Percentiles rank a stretch among this genome's conserved stretches.
Conservation (phyloP, 441 rosid genomes). For the Capsella rubella region DNA sequence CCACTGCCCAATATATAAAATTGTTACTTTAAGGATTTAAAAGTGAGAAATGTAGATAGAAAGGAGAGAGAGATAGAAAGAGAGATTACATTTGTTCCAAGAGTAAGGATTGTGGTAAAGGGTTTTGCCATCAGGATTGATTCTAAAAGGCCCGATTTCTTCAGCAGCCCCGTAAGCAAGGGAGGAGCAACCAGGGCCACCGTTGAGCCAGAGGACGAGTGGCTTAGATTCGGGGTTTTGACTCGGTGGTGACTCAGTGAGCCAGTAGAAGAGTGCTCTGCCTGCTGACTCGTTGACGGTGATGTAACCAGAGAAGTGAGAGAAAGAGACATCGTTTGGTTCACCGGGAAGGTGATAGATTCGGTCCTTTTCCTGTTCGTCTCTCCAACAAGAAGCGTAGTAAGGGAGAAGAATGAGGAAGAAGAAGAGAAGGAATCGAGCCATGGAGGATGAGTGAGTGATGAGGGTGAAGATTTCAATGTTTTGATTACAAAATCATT, state of each 20-base stretch:
- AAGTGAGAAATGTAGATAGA: not conserved
- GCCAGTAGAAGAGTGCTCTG: constrained; percentile 94
- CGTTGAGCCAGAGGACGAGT: constrained; percentile 93
- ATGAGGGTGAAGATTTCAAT: constrained; percentile 23
- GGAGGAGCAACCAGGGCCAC: constrained; percentile 99
- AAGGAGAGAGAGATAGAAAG: not conserved
- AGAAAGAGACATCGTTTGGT: constrained; percentile 69
- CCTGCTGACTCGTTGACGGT: constrained; percentile 85
- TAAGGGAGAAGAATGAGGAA: constrained; percentile 42
- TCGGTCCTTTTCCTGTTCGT: constrained; percentile 65
- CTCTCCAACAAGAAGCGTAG: constrained; percentile 39
- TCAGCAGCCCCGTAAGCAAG: constrained; percentile 88
- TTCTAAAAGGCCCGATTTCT: constrained; percentile 90
- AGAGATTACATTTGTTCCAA: constrained; percentile 72
- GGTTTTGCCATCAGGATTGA: constrained; percentile 75
- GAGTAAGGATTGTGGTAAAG: constrained; percentile 82
- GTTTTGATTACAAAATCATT: constrained; percentile 7
- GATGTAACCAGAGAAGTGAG: constrained; percentile 88
- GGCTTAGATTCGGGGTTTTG: constrained; percentile 71
- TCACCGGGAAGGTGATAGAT: constrained; percentile 80
- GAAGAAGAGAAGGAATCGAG: constrained; percentile 42
- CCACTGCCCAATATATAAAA: constrained; percentile 56
- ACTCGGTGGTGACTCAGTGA: constrained; percentile 77
- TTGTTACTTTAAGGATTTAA: not conserved
- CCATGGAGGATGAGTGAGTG: constrained; percentile 28